A percentile compares a stretch with the other conserved stretches of the same genome.
These are phyloP conservation scores for Saccharomycopsis babjevae DNA, from an alignment of 805 yeast genomes.

Conservation along the genomic window DNA sequence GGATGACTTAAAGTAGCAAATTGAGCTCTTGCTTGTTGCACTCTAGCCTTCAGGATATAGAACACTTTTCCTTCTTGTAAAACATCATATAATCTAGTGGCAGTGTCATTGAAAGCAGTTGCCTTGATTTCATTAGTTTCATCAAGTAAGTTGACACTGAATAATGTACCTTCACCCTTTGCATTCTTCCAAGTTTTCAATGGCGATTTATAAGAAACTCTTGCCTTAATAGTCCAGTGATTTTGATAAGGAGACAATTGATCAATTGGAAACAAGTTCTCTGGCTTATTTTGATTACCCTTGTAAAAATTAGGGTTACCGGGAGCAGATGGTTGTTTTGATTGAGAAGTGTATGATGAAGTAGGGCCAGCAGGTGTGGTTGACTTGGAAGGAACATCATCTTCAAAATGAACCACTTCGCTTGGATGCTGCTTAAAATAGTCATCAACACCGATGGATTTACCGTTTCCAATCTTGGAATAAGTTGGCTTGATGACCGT, in stretches of 20 bases:
- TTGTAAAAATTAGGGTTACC: neutral
- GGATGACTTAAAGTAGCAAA: slow-evolving; percentile 79
- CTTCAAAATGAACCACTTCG: slow-evolving; percentile 24
- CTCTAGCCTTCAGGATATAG: slow-evolving; percentile 69
- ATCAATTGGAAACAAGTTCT: slow-evolving; percentile 60
- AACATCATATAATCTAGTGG: slow-evolving; percentile 64
- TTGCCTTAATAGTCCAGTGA: slow-evolving; percentile 86
- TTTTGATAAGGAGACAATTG: slow-evolving; percentile 86
- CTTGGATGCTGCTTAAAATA: slow-evolving; percentile 53
- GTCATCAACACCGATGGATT: slow-evolving; percentile 40
- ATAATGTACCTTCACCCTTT: slow-evolving; percentile 82
- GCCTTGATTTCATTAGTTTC: slow-evolving; percentile 95
- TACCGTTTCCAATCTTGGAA: slow-evolving; percentile 26
- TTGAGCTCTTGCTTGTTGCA: slow-evolving; percentile 76
- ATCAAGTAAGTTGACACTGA: slow-evolving; percentile 80
- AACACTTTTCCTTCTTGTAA: slow-evolving; percentile 86
- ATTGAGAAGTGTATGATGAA: slow-evolving; percentile 12
- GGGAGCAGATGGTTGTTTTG: slow-evolving; percentile 2
- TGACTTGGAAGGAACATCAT: neutral
- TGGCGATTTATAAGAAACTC: slow-evolving; percentile 82
- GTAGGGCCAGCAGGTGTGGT: slow-evolving; percentile 20
- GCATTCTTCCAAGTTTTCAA: slow-evolving; percentile 80
- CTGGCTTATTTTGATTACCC: slow-evolving; percentile 26
- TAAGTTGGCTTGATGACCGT: slow-evolving; percentile 1
- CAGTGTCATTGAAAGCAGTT: slow-evolving; percentile 84